A percentile compares a stretch with the other conserved stretches of the same genome.
These are phyloP conservation scores for Penicillium fimorum DNA, from an alignment of 495 filamentous ascomycete genomes.

Conservation along the genomic window DNA sequence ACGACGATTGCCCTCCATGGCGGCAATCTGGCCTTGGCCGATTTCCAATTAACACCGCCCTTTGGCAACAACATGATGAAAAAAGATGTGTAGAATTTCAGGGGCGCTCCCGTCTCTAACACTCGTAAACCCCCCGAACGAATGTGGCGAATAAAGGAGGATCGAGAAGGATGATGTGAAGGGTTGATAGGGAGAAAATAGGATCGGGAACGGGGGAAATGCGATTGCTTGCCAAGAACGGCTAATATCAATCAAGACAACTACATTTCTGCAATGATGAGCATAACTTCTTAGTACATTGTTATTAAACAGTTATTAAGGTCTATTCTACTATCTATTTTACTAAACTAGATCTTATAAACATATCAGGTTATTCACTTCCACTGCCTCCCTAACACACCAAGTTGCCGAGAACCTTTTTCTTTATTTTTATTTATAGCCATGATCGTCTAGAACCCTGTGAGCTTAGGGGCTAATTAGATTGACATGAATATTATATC, in stretches of 20 bases:
- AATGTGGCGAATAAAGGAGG: conserved; percentile 27
- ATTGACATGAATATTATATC: background rate
- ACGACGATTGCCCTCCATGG: conserved; percentile 77
- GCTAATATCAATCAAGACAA: conserved; percentile 8
- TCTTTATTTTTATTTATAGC: conserved; percentile 11
- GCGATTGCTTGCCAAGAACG: conserved; percentile 12
- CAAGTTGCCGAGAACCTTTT: background rate
- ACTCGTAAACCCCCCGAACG: conserved; percentile 29
- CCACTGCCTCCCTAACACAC: background rate
- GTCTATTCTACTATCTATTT: background rate
- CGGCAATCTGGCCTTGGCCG: conserved; percentile 75
- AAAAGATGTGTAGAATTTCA: background rate
- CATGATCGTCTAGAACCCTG: conserved; percentile 2
- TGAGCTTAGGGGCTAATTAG: background rate
- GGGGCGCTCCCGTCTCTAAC: conserved; percentile 8
- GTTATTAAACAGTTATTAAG: too few relatives aligned
- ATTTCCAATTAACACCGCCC: conserved; percentile 90
- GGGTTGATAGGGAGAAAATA: conserved; percentile 23
- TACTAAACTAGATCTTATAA: background rate
- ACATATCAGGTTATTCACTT: background rate
- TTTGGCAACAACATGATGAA: conserved; percentile 73
- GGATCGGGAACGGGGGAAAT: conserved; percentile 29
- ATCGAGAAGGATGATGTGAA: conserved; percentile 1
- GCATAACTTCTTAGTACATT: too few relatives aligned
- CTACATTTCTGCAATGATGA: background rate